Percentiles rank a stretch among this genome's conserved stretches.
Conservation (phyloP, 371 early-diverging fungal species). For the Phascolomyces articulosus region DNA sequence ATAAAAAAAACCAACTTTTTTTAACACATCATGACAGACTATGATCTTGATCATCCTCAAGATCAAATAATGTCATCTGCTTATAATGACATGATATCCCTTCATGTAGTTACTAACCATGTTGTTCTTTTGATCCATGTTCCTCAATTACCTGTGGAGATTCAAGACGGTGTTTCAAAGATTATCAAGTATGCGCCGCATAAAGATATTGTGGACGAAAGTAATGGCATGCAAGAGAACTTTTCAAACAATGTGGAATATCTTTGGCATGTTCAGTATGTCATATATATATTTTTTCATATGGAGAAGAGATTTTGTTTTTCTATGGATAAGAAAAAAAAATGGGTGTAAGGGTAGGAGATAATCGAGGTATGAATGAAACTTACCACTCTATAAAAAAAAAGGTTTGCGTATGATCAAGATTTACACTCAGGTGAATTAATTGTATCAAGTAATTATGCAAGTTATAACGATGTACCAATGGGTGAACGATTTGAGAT, state of each 20-base stretch:
- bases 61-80: slow-evolving; percentile 7
- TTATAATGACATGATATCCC: slow-evolving; percentile 4
- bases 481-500: slow-evolving; percentile 50
- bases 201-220: slow-evolving; percentile 51
- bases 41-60: neutral
- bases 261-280: slow-evolving; percentile 63
- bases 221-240: slow-evolving; percentile 50
- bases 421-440: slow-evolving; percentile 47
- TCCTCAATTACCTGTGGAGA: slow-evolving; percentile 55
- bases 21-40: too few relatives aligned
- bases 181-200: slow-evolving; percentile 58
- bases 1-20: too few relatives aligned
- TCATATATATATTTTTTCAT: neutral
- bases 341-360: too few relatives aligned
- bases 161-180: slow-evolving; percentile 64
- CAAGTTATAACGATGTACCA: slow-evolving; percentile 30
- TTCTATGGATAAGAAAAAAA: too few relatives aligned
- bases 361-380: too few relatives aligned
- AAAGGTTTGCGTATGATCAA: slow-evolving; percentile 56
- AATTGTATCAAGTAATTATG: slow-evolving; percentile 41
- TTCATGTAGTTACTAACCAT: slow-evolving; percentile 17
- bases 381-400: neutral
- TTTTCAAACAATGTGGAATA: slow-evolving; percentile 27
- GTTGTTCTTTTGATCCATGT: slow-evolving; percentile 51
- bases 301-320: neutral